These are phyloP conservation scores for Gonapodya sp. DNA, from an alignment of 192 early-diverging fungal genomes.

Conservation along the genomic window DNA sequence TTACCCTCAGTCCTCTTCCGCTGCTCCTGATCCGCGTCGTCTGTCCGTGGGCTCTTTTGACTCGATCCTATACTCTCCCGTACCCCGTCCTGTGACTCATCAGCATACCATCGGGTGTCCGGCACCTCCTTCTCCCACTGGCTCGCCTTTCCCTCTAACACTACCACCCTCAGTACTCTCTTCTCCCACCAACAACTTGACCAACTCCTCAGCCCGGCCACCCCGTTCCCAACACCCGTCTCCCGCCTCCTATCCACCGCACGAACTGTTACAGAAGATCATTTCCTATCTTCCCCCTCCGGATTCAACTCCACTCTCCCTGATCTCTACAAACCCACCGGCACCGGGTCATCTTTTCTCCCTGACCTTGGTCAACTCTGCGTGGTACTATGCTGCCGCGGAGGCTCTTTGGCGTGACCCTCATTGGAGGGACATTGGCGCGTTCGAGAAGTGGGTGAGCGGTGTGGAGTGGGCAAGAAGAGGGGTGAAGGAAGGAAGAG, in stretches of 20 bases:
- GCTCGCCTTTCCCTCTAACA: neutral
- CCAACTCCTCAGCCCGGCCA: neutral
- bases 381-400: conserved; percentile 5
- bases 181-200: neutral
- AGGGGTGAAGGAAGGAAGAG: neutral
- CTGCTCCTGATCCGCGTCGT: neutral
- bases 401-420: neutral
- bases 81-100: neutral
- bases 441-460: neutral
- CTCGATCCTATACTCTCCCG: neutral
- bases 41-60: neutral
- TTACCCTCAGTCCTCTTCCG: neutral
- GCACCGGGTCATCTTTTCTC: neutral
- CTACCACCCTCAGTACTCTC: neutral
- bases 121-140: neutral
- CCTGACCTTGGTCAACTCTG: neutral
- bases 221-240: neutral
- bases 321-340: neutral
- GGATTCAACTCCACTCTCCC: neutral
- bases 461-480: neutral
- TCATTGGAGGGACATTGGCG: neutral
- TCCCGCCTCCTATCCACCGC: neutral
- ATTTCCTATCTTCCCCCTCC: conserved; percentile 1
- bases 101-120: neutral
- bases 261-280: neutral